Evolutionary conservation across 2,329 filamentous ascomycete species (phyloP), one percentile per base, ranked within the genome.

Genomic region (Ceratocystis colombiana): DNA sequence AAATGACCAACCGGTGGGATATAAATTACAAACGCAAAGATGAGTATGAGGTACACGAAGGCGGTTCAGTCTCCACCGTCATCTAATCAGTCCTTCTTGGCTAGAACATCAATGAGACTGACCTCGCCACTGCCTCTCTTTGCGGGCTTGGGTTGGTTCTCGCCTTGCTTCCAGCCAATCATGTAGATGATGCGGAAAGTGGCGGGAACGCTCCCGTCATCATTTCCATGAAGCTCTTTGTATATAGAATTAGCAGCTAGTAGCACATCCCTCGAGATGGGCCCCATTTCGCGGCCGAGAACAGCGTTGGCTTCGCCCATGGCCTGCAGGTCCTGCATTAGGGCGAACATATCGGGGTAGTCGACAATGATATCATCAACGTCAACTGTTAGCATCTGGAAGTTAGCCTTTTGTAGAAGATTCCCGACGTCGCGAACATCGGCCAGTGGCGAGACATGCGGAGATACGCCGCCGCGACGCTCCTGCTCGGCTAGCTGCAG

Each of bases 291-390:
- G 61, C 93, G 82, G n/a, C 89, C 85, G 48, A 96, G 73, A 28
- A 96, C 87, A 1, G 92, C 93, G 74, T 96, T 99, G 68, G 84
- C 87, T 78, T 99, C 95, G 8, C 92, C 94, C 94, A 99, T 99
- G 28, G 89, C 88, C 75, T 97, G 93, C 66, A 99, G 78, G 75
- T 99, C 94, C 71, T 87, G 82, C 92, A 99, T 96, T 65, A 99
- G 79, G 1, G 90, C 85, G 77, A 96, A 96, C 0, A 83, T 88
- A 76, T 93, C 85, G 0, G 94, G 94, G 73, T 91, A 99, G 74
- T 96, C 91, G 37, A 99, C 90, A 33, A 97, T 85, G 63, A 99
- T 95, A 76, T 99, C 94, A 76, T 99, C 95, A 15, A 99, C 87
- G 72, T 99, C 94, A 0, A 99, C 91, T 0, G 95, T 99, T 71